A percentile compares a stretch with the other conserved stretches of the same genome.
phyloP scores from a whole-genome alignment of 345 rosid species.

The Cardamine resedifolia region DNA sequence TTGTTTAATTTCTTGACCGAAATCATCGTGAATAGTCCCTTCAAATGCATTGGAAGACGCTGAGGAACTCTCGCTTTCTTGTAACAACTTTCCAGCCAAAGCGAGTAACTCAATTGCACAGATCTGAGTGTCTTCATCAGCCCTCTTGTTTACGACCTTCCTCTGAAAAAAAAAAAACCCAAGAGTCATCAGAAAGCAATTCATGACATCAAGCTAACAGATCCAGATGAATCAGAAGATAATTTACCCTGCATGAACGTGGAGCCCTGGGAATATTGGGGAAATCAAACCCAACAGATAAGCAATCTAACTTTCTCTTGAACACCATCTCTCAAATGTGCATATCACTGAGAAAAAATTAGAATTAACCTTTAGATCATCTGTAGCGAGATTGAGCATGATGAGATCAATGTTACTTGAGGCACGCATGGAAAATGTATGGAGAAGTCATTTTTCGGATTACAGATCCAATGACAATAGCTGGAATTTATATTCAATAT shows the following conservation, averaged over 20 bases:
- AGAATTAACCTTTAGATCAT: constrained; percentile 28
- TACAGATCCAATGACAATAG: background rate
- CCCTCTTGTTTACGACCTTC: constrained; percentile 48
- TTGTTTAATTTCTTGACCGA: constrained; percentile 36
- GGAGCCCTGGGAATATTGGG: constrained; percentile 74
- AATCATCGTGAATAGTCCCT: constrained; percentile 46
- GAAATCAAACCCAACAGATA: constrained; percentile 59
- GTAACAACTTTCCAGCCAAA: constrained; percentile 80
- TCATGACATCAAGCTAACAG: constrained; percentile 3
- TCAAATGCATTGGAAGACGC: constrained; percentile 76
- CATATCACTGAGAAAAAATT: constrained; percentile 31
- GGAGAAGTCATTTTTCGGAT: background rate
- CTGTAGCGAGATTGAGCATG: background rate
- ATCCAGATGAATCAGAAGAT: constrained; percentile 5
- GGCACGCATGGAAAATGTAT: background rate
- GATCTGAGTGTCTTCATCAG: constrained; percentile 47
- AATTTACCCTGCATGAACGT: constrained; percentile 77
- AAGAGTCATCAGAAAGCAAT: constrained; percentile 27
- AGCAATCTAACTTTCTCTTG: constrained; percentile 69
- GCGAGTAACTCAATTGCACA: constrained; percentile 90
- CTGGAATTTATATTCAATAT: background rate
- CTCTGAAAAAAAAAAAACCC: constrained; percentile 45
- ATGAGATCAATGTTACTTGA: background rate
- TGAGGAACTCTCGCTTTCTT: constrained; percentile 77
- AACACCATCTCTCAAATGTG: constrained; percentile 68